Conservation (phyloP, 441 rosid species). For the Daphne laureola region DNA sequence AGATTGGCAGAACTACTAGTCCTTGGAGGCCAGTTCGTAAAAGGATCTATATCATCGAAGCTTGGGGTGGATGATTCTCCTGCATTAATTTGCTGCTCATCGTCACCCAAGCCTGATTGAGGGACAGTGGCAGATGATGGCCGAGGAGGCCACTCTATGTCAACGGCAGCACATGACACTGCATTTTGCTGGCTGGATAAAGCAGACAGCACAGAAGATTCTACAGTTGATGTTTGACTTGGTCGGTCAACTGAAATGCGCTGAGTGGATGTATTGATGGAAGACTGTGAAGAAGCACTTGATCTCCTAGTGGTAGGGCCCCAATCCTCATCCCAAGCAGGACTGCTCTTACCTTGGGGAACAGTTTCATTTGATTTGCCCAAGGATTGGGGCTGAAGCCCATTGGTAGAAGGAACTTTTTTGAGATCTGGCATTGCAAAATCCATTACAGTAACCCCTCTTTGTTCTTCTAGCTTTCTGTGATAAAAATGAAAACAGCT, state of each 20-base stretch:
- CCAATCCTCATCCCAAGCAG: slow-evolving; percentile 96
- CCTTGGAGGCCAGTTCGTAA: slow-evolving; percentile 83
- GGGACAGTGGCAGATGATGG: slow-evolving; percentile 29
- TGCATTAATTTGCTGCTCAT: slow-evolving; percentile 26
- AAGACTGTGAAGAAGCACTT: slow-evolving; percentile 22
- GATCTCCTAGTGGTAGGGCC: slow-evolving; percentile 32
- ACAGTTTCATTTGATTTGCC: slow-evolving; percentile 36
- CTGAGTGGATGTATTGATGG: slow-evolving; percentile 18
- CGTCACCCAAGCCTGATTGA: slow-evolving; percentile 24
- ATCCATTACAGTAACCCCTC: slow-evolving; percentile 73
- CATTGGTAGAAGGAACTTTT: slow-evolving; percentile 30
- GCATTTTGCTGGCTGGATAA: slow-evolving; percentile 34
- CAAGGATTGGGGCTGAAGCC: slow-evolving; percentile 37
- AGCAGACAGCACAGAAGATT: slow-evolving; percentile 27
- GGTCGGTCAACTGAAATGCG: slow-evolving; percentile 26
- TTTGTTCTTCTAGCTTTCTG: slow-evolving; percentile 90
- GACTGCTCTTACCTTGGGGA: slow-evolving; percentile 36
- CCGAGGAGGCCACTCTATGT: slow-evolving; percentile 87
- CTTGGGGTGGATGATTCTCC: slow-evolving; percentile 40
- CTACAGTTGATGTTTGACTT: slow-evolving; percentile 29
- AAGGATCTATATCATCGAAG: slow-evolving; percentile 75
- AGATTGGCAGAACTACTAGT: slow-evolving; percentile 26
- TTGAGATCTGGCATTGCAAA: slow-evolving; percentile 56
- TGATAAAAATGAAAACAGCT: slow-evolving; percentile 9
- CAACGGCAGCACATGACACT: slow-evolving; percentile 57